Base-by-base conservation (phyloP, 2,329 filamentous ascomycete genomes). In the Sclerotinia minor region DNA sequence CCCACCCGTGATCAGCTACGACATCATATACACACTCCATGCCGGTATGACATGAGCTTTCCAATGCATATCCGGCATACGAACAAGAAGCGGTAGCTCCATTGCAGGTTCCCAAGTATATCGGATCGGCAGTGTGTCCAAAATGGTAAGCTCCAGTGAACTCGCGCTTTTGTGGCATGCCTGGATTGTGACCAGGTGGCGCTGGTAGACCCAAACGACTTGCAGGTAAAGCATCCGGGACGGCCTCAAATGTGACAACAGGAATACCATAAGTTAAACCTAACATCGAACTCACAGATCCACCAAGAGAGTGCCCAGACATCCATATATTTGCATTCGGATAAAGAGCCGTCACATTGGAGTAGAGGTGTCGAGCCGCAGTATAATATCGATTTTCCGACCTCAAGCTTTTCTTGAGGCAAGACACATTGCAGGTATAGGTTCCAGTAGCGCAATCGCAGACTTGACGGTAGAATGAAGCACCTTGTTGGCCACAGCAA, bases 71-170 rank as follows among this genome's bases (percentile, higher is more conserved):
- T 0, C 95, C 95, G 1, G 89, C 94, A 75, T 77, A 96, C 88
- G 94, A 95, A 78, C 95, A 98, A 15, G 90, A 88, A 3, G 94
- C 94, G 2, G 92, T 93, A 3, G 92, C 92, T 44, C 91, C 92
- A 75, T 97, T 97, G 80, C 95, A 98, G 0, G 89, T 92, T 44
- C 95, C 95, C 81, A 97, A 94, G 75, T 90, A 99, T 45, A 99
- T 89, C 0, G 95, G 95, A 78, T 99, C 95, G 0, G 95, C 95
- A 0, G 93, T 98, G 75, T 98, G 94, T 5, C 95, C 95, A 77
- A 97, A 94, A 78, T 99, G 95, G 76, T 88, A 96, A 0, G 91
- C 84, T 17, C 92, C 94, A 0, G 92, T 96, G 74, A 87, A 85
- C 68, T 86, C 80, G 53, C 92, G 84, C 49, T 85, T 84, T 75